A percentile compares a stretch with the other conserved stretches of the same genome.
Evolutionary conservation across 2,329 filamentous ascomycete species (phyloP).

Genomic region (Thelonectria discophora): DNA sequence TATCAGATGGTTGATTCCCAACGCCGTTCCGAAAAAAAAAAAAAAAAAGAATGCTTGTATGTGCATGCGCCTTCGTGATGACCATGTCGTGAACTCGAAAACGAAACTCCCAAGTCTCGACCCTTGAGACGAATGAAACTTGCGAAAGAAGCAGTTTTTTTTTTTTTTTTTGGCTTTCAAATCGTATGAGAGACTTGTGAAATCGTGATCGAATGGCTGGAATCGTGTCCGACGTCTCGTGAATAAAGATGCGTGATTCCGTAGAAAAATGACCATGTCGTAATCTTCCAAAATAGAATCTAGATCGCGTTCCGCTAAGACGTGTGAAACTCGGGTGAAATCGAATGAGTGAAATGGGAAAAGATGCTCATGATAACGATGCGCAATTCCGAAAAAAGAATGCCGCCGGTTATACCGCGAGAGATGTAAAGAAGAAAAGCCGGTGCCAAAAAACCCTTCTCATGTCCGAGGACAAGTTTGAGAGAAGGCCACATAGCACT

Average conservation of each 20-base stretch:
- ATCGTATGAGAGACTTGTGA: no score
- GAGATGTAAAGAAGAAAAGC: slow-evolving; percentile 7
- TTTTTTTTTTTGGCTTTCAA: no score
- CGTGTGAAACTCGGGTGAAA: not conserved
- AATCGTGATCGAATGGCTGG: no score
- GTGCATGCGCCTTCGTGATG: slow-evolving; percentile 3
- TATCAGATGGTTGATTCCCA: slow-evolving; percentile 5
- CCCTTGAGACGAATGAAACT: no score
- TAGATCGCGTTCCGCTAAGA: not conserved
- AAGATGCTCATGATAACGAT: not conserved
- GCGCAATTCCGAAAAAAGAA: not conserved
- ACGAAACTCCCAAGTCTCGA: no score
- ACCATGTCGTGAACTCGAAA: slow-evolving; percentile 8
- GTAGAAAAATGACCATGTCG: no score
- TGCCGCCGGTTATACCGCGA: slow-evolving; percentile 13
- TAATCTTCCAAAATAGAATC: not conserved
- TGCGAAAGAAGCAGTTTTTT: no score
- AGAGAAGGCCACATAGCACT: not conserved
- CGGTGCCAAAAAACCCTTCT: not conserved
- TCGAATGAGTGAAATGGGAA: not conserved
- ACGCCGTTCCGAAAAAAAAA: slow-evolving; percentile 5
- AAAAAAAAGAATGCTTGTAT: slow-evolving; percentile 9
- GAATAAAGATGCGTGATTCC: no score
- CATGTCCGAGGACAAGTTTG: not conserved
- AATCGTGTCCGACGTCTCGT: no score